Percentiles rank a stretch among this genome's conserved stretches.
These are phyloP conservation scores for Marsdenia floribunda DNA, from an alignment of 257 asterid species.

Conservation along the genomic window DNA sequence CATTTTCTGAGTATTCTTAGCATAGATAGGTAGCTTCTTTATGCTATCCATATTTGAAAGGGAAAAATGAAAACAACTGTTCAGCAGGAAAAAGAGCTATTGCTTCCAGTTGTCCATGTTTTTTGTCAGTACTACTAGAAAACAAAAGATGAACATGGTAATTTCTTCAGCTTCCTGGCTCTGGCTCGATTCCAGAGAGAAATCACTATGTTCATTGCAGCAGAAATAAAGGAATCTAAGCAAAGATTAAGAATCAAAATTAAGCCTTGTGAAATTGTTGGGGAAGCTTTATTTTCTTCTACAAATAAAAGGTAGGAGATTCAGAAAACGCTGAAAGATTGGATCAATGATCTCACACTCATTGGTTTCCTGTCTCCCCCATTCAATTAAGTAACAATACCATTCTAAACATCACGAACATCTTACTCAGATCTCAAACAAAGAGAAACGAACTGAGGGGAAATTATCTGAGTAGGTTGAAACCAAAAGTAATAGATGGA, in stretches of 20 bases:
- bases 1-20: background rate
- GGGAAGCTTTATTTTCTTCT: background rate
- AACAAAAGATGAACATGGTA: too few species aligned
- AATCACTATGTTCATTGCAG: background rate
- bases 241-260: background rate
- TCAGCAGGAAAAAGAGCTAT: background rate
- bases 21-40: background rate
- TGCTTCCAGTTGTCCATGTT: too few species aligned
- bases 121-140: too few species aligned
- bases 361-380: background rate
- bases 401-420: background rate
- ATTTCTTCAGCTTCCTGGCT: background rate
- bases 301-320: background rate
- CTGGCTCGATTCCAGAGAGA: background rate
- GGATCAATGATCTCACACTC: background rate
- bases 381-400: background rate
- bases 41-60: background rate
- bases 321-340: background rate
- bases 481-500: background rate
- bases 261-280: background rate
- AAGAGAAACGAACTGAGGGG: background rate
- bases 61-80: background rate
- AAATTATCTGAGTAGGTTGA: background rate
- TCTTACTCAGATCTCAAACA: slow-evolving; percentile 1
- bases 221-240: background rate